These are phyloP conservation scores for Calonectria naviculata DNA, from an alignment of 2,329 filamentous ascomycete species.

Conservation along the genomic window DNA sequence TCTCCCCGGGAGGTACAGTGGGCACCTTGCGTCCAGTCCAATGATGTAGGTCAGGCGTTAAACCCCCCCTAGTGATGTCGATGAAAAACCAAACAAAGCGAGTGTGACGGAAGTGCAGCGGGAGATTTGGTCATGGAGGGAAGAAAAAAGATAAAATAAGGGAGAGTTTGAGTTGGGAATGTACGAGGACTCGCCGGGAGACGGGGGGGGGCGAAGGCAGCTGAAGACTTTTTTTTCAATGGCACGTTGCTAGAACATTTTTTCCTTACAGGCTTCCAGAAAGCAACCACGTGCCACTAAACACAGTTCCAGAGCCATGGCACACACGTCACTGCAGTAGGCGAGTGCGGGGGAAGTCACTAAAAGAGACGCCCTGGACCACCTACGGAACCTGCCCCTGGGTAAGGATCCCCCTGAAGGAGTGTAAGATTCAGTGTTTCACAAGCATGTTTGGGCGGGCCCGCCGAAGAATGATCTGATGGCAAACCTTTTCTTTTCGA, in stretches of 20 bases:
- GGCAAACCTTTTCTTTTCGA: not conserved
- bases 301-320: conserved; percentile 23
- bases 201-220: conserved; percentile 14
- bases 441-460: not conserved
- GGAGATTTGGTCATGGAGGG: not conserved
- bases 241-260: conserved; percentile 23
- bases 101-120: not conserved
- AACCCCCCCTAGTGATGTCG: not conserved
- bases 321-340: conserved; percentile 38
- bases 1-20: conserved; percentile 4
- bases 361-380: conserved; percentile 22
- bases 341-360: conserved; percentile 34
- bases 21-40: conserved; percentile 17
- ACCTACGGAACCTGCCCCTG: not conserved
- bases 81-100: not conserved
- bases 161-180: conserved; percentile 29
- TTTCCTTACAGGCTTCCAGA: conserved; percentile 31
- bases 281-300: conserved; percentile 35
- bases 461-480: not conserved
- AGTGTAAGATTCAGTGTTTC: conserved; percentile 2
- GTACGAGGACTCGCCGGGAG: conserved; percentile 9
- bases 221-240: conserved; percentile 37
- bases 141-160: conserved; percentile 25
- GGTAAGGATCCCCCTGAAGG: conserved; percentile 13
- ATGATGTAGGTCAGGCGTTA: not conserved